Base-by-base conservation (phyloP, 495 filamentous ascomycete genomes). In the Neurospora sp. region DNA sequence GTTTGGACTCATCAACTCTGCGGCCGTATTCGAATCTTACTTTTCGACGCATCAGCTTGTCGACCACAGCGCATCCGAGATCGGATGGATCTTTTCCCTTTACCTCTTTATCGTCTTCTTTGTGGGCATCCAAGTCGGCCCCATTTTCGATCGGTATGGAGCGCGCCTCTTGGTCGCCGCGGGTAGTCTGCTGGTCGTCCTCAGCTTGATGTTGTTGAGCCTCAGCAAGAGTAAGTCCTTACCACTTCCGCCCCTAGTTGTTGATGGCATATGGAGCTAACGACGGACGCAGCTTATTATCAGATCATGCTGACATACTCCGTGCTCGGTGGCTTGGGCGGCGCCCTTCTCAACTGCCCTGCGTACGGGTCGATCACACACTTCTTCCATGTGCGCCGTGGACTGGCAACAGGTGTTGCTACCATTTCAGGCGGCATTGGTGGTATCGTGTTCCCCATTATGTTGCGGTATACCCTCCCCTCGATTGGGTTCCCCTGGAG, bases 1-100 rank as follows among this genome's bases (percentile, higher is more conserved):
- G n/a, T 91, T 89, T 78, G 90, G 89, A 0, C 85, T 91, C 71
- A 86, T 89, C 84, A 87, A 90, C 79, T 86, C 85, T 79, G 84
- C 89, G 21, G 90, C 88, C 71, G 84, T 90, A 1, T 87, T 91
- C 31, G 89, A 91, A 77, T 86, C 89, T 72, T 90, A 90, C 80
- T 88, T 90, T 76, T 83, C 83, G 69, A 83, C 84, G 8, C 80
- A 91, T 77, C 89, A 92, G 79, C 84, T 92, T 19, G 78, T 82
- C 1, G 74, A 81, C 19, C 86, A 90, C 80, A 84, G 76, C 54
- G 79, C 86, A 5, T 84, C 86, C 17, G 84, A 89, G 72, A 87
- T 91, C 36, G 89, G 89, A 66, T 91, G 89, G 90, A 89, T 92
- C 73, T 87, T 88, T 19, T 88, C 87, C 37, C 77, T 89, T 2